phyloP scores from a whole-genome alignment of 116 monocot genomes.

The Trichopus zeylanicus region DNA sequence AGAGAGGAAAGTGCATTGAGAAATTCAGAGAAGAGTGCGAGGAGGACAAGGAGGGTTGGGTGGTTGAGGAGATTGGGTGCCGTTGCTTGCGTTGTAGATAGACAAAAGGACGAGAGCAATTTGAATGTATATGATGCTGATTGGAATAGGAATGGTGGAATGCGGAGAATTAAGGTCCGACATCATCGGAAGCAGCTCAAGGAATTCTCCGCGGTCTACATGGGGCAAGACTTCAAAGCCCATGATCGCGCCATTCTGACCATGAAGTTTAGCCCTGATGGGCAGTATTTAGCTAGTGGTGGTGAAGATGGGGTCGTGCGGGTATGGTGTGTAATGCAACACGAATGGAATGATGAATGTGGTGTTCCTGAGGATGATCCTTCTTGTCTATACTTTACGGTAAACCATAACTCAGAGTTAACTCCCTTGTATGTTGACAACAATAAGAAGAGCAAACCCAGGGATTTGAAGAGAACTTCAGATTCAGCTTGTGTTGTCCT shows the following conservation, averaged over 20 bases:
- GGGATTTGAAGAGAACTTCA: slow-evolving; percentile 21
- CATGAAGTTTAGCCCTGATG: slow-evolving; percentile 85
- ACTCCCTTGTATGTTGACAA: slow-evolving; percentile 21
- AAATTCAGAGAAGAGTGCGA: slow-evolving; percentile 10
- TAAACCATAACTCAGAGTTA: slow-evolving; percentile 30
- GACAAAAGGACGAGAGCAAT: slow-evolving; percentile 12
- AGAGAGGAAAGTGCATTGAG: slow-evolving; percentile 22
- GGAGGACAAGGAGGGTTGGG: slow-evolving; percentile 17
- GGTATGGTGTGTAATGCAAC: slow-evolving; percentile 56
- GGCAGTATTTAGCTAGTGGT: slow-evolving; percentile 63
- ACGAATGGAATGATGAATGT: slow-evolving; percentile 16
- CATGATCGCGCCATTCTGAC: slow-evolving; percentile 72
- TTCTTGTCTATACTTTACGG: slow-evolving; percentile 58
- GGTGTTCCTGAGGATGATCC: slow-evolving; percentile 48
- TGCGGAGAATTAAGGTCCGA: slow-evolving; percentile 44
- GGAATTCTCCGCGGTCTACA: slow-evolving; percentile 75
- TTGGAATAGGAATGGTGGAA: background rate
- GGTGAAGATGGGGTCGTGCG: slow-evolving; percentile 81
- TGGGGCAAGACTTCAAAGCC: slow-evolving; percentile 50
- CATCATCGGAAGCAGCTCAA: slow-evolving; percentile 41
- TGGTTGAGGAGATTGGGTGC: slow-evolving; percentile 69
- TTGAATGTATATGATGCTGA: slow-evolving; percentile 7
- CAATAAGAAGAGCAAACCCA: slow-evolving; percentile 36
- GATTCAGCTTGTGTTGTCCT: slow-evolving; percentile 60
- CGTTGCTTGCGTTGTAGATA: slow-evolving; percentile 35